Percentiles rank a stretch among this genome's conserved stretches.
These are phyloP conservation scores for Cylindricascospora bacillispora DNA, from an alignment of 1,139 yeast genomes.

Conservation along the genomic window DNA sequence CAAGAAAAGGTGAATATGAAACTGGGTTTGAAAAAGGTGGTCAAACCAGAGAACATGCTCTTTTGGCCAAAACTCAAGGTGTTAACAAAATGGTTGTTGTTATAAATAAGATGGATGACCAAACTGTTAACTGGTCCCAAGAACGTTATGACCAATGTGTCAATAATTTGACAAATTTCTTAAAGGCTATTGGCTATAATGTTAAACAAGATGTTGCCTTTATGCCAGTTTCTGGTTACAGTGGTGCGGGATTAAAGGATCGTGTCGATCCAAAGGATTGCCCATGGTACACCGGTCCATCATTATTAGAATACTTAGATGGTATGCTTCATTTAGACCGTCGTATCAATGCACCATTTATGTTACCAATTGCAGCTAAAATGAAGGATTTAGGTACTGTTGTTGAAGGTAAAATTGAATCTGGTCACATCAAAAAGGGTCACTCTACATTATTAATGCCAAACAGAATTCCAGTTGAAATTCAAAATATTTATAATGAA, in stretches of 20 bases:
- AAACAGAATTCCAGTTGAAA: constrained; percentile 70
- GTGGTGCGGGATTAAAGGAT: constrained; percentile 94
- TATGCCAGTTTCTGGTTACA: constrained; percentile 97
- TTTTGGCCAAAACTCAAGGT: constrained; percentile 83
- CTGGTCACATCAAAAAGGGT: constrained; percentile 83
- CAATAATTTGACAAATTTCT: constrained; percentile 57
- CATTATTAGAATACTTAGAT: constrained; percentile 83
- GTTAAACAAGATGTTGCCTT: constrained; percentile 68
- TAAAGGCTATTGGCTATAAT: constrained; percentile 83
- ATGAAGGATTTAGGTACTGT: constrained; percentile 95
- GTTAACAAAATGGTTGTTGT: constrained; percentile 82
- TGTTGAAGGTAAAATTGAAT: constrained; percentile 95
- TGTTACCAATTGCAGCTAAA: constrained; percentile 91
- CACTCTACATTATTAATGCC: constrained; percentile 80
- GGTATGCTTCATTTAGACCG: constrained; percentile 70
- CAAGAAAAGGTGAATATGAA: constrained; percentile 90
- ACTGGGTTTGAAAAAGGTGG: constrained; percentile 92
- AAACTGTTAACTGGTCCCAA: constrained; percentile 91
- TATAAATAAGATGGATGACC: constrained; percentile 97
- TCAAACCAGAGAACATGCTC: constrained; percentile 91
- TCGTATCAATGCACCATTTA: constrained; percentile 85
- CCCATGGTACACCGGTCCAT: constrained; percentile 92
- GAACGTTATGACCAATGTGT: constrained; percentile 96
- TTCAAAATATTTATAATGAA: constrained; percentile 78
- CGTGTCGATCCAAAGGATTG: constrained; percentile 57